Evolutionary conservation across 106 monocot genomes (phyloP).

Genomic region (Dioscorea dumetorum): DNA sequence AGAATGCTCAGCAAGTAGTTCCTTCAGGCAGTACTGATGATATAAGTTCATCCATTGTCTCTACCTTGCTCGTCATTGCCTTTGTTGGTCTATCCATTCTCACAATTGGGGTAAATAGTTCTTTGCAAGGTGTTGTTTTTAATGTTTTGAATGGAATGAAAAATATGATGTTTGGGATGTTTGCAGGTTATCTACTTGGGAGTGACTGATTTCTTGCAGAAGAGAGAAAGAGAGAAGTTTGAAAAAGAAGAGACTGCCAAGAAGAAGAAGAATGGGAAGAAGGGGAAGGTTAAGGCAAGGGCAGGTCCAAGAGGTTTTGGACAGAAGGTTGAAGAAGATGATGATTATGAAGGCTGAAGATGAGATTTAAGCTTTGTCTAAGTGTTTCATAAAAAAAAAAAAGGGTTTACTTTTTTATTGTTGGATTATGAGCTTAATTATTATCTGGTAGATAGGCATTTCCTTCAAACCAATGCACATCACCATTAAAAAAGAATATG

Average conservation of each 20-base stretch:
- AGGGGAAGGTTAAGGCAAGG: constrained; percentile 35
- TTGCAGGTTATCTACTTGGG: constrained; percentile 68
- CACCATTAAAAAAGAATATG: not conserved
- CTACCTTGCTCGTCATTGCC: constrained; percentile 28
- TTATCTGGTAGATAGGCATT: not conserved
- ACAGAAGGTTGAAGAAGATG: constrained; percentile 52
- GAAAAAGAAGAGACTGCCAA: constrained; percentile 74
- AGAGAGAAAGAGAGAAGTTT: constrained; percentile 84
- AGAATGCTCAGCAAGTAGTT: constrained; percentile 26
- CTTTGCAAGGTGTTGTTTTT: not conserved
- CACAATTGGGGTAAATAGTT: constrained; percentile 38
- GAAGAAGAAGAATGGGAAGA: constrained; percentile 65
- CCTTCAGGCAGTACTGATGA: constrained; percentile 5
- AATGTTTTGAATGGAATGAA: too few species aligned
- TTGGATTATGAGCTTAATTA: not conserved
- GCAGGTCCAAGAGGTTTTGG: constrained; percentile 64
- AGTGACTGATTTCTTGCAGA: constrained; percentile 76
- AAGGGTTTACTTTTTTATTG: not conserved
- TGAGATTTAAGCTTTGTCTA: not conserved
- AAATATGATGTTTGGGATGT: constrained; percentile 1
- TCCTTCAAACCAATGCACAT: not conserved
- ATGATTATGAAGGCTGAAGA: not conserved
- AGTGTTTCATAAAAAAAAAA: not conserved
- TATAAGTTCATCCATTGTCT: constrained; percentile 19
- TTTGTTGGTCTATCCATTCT: constrained; percentile 45